Evolutionary conservation across 495 filamentous ascomycete species (phyloP), one percentile per base, ranked within the genome.

Genomic region (Rhypophila decipiens): DNA sequence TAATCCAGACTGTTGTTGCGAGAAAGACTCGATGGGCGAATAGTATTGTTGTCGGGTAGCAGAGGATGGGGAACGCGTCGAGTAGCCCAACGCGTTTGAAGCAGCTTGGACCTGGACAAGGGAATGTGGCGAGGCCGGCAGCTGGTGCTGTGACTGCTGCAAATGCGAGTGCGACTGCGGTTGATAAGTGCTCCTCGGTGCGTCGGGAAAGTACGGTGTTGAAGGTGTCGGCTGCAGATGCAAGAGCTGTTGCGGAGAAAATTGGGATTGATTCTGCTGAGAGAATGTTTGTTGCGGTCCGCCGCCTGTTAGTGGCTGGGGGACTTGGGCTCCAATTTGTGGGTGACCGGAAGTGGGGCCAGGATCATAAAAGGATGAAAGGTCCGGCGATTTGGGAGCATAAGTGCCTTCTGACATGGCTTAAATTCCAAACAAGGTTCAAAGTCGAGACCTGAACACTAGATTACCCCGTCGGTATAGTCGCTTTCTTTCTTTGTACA

Each of bases 331-430:
- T 52, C 33, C 40, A 59, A 49, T 38, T 24, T 29, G 46, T 34
- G 53, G 46, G 21, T 44, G 40, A 42, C 10, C 13, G 7, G 27
- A 51, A 23, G 56, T 59, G 57, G 60, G 53, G 54, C 49, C 53
- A 34, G 65, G 39, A 38, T 72, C 63, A 47, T 72, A 70, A 46
- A 78, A 74, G 42, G 67, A 69, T 21, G 74, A 76, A 47, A 79
- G 67, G 59, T 78, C 76, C 51, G 76, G 76, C 45, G 73, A 77
- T 63, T 70, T 74, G 51, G 76, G 76, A 53, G 73, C 75, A 64
- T 77, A 79, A 42, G 64, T 59, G 51, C 57, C 67, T 50, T 66
- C 69, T 35, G 69, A 69, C 71, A 73, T 75, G 56, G 48, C 59
- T 47, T 47, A 55, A 62, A 60, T 42, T 53, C n/a, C n/a, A 51